phyloP scores from a whole-genome alignment of 129 eudicot genomes.

The Ambrosia artemisiifolia region DNA sequence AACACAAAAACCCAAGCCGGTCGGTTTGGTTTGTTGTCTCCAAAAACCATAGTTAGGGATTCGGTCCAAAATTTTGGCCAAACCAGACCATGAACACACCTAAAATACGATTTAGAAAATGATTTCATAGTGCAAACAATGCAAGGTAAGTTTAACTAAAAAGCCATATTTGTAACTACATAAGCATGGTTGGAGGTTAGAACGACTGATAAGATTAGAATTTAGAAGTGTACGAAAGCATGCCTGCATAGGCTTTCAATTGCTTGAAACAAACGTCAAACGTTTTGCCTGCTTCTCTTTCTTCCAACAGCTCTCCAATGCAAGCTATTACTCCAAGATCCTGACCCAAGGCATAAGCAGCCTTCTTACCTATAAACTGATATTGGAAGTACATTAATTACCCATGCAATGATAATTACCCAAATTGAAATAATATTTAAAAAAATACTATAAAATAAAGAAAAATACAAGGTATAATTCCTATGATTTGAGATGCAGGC shows the following conservation, averaged over 20 bases:
- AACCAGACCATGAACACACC: not conserved
- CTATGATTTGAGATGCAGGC: not conserved
- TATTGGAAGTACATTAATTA: constrained; percentile 13
- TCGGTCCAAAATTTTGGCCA: not conserved
- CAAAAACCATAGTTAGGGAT: not conserved
- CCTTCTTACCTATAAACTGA: constrained; percentile 98
- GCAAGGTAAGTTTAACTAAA: not conserved
- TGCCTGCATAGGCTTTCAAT: constrained; percentile 91
- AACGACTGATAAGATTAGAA: not conserved
- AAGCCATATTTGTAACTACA: not conserved
- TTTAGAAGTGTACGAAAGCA: constrained; percentile 16
- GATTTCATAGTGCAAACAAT: not conserved
- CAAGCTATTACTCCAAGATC: constrained; percentile 86
- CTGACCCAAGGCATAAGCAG: constrained; percentile 93
- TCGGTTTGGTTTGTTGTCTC: not conserved
- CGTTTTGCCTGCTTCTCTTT: constrained; percentile 95
- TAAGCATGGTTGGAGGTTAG: not conserved
- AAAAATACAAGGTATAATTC: not conserved
- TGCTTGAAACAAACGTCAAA: constrained; percentile 87
- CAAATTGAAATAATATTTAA: not conserved
- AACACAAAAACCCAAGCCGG: not conserved
- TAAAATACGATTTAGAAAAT: not conserved
- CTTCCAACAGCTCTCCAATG: constrained; percentile 86
- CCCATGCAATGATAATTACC: not conserved
- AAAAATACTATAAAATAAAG: not conserved